Evolutionary conservation across 2,329 filamentous ascomycete species (phyloP).

Genomic region (Cordyceps farinosa): DNA sequence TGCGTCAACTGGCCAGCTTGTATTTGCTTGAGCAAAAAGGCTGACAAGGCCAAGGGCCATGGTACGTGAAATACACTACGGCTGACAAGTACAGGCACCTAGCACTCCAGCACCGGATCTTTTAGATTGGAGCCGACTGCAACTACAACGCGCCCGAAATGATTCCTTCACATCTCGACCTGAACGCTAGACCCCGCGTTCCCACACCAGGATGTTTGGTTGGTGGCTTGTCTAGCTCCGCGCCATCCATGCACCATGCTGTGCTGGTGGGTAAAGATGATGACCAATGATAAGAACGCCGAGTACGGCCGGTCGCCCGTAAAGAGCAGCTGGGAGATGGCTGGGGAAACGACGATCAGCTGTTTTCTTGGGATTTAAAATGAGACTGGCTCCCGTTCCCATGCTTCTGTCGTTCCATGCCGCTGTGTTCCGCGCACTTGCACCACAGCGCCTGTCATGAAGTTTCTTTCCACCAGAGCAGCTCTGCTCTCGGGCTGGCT

Average conservation of each 20-base stretch:
- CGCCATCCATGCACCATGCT: neutral
- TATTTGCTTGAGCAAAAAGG: too few species aligned
- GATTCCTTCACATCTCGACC: neutral
- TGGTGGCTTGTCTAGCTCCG: neutral
- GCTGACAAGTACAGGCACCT: too few species aligned
- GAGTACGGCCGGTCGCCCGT: neutral
- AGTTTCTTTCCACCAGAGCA: neutral
- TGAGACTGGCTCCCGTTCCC: too few species aligned
- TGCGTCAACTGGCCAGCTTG: conserved; percentile 17
- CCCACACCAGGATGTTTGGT: neutral
- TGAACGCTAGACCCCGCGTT: neutral
- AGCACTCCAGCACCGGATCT: neutral
- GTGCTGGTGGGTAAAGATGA: neutral
- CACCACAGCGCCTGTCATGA: neutral
- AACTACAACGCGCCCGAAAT: neutral
- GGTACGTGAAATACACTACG: too few species aligned
- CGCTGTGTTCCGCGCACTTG: neutral
- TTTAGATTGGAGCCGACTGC: neutral
- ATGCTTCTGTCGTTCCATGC: too few species aligned
- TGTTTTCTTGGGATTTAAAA: neutral
- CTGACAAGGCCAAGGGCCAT: too few species aligned
- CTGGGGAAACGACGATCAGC: neutral
- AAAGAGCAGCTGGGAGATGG: neutral
- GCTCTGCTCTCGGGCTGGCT: neutral
- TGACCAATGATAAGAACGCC: neutral